These are phyloP conservation scores for Dictyostelium discoideum DNA, from an alignment of 78 protist genomes.

Conservation along the genomic window DNA sequence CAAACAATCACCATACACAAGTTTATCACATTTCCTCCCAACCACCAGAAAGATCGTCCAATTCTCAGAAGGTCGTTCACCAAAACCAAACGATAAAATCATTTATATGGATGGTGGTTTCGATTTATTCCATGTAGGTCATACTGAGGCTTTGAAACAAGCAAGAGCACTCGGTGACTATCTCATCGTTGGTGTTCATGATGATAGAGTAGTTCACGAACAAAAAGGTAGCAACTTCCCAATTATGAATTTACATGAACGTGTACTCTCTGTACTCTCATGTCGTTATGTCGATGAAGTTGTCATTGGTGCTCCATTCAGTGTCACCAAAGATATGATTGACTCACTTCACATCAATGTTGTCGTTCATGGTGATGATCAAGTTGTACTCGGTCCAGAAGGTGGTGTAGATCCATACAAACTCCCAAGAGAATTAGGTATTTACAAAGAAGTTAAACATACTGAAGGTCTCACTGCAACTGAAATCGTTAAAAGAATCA, in stretches of 20 bases:
- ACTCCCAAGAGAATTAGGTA: conserved; percentile 72
- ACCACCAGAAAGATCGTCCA: conserved; percentile 85
- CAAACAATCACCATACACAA: conserved; percentile 78
- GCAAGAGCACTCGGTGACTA: conserved; percentile 93
- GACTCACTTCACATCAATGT: conserved; percentile 69
- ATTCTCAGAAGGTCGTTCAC: conserved; percentile 84
- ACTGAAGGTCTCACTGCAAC: conserved; percentile 73
- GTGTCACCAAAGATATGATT: conserved; percentile 86
- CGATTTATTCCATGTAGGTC: conserved; percentile 97
- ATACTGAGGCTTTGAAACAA: conserved; percentile 83
- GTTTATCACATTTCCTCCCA: conserved; percentile 85
- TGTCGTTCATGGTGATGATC: conserved; percentile 91
- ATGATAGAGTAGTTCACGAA: conserved; percentile 84
- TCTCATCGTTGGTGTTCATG: conserved; percentile 95
- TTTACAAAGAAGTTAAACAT: conserved; percentile 75
- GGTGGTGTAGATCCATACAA: conserved; percentile 70
- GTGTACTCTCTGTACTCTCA: conserved; percentile 92
- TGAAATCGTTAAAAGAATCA: conserved; percentile 74
- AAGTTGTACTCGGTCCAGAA: conserved; percentile 28
- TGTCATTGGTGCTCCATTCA: conserved; percentile 94
- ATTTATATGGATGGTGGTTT: conserved; percentile 97
- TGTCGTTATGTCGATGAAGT: conserved; percentile 95
- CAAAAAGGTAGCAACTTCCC: conserved; percentile 93
- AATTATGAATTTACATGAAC: conserved; percentile 96
- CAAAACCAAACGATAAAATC: conserved; percentile 88